A percentile compares a stretch with the other conserved stretches of the same genome.
phyloP scores from a whole-genome alignment of 2,329 filamentous ascomycete species.

The Apiospora saccharicola region DNA sequence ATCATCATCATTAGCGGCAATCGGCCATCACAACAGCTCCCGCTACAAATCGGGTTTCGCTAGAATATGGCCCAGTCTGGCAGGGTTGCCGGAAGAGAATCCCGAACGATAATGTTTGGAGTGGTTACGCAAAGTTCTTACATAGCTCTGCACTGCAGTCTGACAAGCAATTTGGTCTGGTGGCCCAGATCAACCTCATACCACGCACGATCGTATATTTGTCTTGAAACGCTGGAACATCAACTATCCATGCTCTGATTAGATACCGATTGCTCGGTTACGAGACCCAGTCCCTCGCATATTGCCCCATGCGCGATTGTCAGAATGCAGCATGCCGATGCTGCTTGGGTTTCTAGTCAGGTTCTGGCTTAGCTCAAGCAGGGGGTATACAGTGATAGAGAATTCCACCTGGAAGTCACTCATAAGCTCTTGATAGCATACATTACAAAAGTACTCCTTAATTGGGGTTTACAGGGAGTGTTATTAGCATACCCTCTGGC shows the following conservation, averaged over 20 bases:
- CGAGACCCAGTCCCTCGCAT: conserved; percentile 15
- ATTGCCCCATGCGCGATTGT: neutral
- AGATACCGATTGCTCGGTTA: conserved; percentile 14
- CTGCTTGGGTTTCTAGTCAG: conserved; percentile 7
- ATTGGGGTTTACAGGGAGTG: neutral
- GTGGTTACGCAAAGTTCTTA: conserved; percentile 12
- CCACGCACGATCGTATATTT: conserved; percentile 31
- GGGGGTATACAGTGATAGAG: neutral
- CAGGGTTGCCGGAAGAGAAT: neutral
- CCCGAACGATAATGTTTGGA: neutral
- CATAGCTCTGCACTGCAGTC: neutral
- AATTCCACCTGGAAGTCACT: neutral
- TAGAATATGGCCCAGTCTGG: neutral
- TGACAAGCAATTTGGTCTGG: neutral
- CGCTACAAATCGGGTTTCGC: neutral
- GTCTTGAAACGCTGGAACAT: neutral
- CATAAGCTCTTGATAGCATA: neutral
- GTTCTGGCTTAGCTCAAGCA: conserved; percentile 18
- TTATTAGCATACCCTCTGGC: neutral
- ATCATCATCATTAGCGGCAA: neutral
- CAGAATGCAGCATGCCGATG: conserved; percentile 7
- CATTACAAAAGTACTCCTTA: neutral
- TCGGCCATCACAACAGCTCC: neutral
- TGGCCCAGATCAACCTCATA: conserved; percentile 27
- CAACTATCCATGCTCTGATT: neutral